These are phyloP conservation scores for Metarhizium rileyi DNA, from an alignment of 2,329 filamentous ascomycete species.

Conservation along the genomic window DNA sequence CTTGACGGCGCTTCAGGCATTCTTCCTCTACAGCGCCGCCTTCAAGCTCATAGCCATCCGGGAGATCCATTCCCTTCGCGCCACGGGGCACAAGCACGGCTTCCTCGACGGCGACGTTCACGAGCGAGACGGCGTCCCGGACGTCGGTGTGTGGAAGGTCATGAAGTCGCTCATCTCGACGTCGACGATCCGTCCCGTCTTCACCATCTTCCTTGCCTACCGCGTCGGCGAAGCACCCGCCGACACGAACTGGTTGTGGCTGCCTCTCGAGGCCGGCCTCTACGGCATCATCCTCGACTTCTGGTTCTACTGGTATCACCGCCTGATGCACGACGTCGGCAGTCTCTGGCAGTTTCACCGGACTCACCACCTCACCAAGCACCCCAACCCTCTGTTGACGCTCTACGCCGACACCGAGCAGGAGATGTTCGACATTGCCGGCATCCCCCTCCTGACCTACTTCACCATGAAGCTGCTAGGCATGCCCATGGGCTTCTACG, in stretches of 20 bases:
- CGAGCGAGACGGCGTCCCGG: constrained; percentile 23
- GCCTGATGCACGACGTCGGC: constrained; percentile 28
- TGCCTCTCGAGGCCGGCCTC: constrained; percentile 15
- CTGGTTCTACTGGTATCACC: constrained; percentile 7
- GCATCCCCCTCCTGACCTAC: constrained; percentile 29
- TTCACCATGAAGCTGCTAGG: constrained; percentile 22
- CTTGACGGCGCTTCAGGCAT: constrained; percentile 5
- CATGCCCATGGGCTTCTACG: constrained; percentile 34
- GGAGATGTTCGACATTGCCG: constrained; percentile 31
- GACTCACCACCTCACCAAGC: constrained; percentile 27
- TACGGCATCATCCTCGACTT: constrained; percentile 1
- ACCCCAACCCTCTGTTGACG: constrained; percentile 12
- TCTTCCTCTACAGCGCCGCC: constrained; percentile 18
- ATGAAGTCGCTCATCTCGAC: constrained; percentile 12
- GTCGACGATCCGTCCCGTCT: constrained; percentile 11
- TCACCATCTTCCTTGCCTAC: constrained; percentile 17
- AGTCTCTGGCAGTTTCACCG: constrained; percentile 28
- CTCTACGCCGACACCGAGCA: constrained; percentile 32
- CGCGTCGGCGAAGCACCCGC: constrained; percentile 4
- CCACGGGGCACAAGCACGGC: constrained; percentile 20
- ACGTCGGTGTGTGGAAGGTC: constrained; percentile 17
- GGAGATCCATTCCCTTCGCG: constrained; percentile 19
- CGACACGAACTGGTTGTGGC: constrained; percentile 14
- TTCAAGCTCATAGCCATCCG: constrained; percentile 23
- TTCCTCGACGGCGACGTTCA: constrained; percentile 17